phyloP scores from a whole-genome alignment of 257 asterid genomes.

The Cruciata laevipes region DNA sequence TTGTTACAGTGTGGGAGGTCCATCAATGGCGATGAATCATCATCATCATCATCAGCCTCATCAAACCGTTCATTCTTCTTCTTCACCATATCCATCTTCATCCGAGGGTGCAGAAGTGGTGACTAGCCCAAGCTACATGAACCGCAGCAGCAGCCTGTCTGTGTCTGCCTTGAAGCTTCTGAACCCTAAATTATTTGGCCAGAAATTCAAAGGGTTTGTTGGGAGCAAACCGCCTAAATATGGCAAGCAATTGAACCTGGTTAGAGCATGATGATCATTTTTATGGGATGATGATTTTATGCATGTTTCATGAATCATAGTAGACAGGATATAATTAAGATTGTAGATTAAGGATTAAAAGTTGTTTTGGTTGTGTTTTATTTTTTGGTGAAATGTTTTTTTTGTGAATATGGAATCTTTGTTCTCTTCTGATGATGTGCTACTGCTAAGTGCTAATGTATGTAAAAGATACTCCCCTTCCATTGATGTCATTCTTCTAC shows the following conservation, averaged over 20 bases:
- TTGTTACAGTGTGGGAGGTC: constrained; percentile 1
- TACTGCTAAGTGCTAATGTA: background rate
- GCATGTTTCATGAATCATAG: background rate
- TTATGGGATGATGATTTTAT: background rate
- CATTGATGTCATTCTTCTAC: too few relatives aligned
- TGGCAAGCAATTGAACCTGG: background rate
- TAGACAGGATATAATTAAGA: too few relatives aligned
- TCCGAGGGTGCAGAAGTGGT: background rate
- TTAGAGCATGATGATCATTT: background rate
- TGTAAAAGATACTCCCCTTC: background rate
- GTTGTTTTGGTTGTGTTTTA: background rate
- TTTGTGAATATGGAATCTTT: background rate
- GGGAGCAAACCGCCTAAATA: constrained; percentile 1
- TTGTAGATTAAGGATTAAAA: background rate
- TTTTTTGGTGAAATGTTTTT: background rate
- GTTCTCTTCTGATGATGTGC: background rate
- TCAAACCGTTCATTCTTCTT: background rate
- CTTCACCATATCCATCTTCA: background rate
- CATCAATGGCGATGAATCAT: background rate
- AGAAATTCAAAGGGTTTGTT: constrained; percentile 6
- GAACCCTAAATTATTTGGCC: constrained; percentile 8
- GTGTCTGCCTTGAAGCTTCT: constrained; percentile 7
- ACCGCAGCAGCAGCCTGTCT: constrained; percentile 9
- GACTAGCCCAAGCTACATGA: background rate
- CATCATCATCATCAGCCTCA: background rate